phyloP scores from a whole-genome alignment of 768 basidiomycete genomes.

The Harrya chromipes region DNA sequence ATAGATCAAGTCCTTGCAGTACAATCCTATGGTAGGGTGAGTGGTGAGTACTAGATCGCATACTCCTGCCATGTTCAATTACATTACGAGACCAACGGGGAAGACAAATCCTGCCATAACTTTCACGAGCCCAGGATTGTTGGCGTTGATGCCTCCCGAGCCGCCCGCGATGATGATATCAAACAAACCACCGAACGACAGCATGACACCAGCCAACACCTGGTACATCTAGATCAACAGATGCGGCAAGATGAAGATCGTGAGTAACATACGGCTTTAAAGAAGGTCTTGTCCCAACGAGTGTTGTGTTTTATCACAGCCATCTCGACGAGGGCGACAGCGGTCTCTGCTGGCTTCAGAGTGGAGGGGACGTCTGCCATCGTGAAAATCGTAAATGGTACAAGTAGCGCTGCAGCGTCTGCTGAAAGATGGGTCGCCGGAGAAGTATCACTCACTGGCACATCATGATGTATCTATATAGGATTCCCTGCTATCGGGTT shows the following conservation, averaged over 20 bases:
- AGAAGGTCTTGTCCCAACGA: constrained; percentile 55
- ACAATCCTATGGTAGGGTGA: constrained; percentile 52
- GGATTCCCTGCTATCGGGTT: background rate
- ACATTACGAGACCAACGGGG: constrained; percentile 78
- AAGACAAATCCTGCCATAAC: constrained; percentile 66
- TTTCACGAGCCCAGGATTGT: constrained; percentile 68
- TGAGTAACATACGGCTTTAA: constrained; percentile 59
- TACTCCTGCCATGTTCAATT: constrained; percentile 7
- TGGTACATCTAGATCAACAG: constrained; percentile 20
- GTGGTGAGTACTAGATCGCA: background rate
- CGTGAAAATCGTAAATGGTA: background rate
- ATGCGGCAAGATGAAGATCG: background rate
- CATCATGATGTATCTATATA: constrained; percentile 24
- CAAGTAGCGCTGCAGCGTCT: background rate
- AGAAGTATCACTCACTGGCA: background rate
- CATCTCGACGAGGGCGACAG: constrained; percentile 51
- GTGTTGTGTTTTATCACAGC: constrained; percentile 64
- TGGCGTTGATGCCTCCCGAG: constrained; percentile 43
- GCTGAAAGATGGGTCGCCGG: background rate
- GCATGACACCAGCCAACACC: constrained; percentile 68
- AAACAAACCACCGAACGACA: constrained; percentile 72
- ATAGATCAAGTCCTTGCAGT: constrained; percentile 63
- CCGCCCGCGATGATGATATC: constrained; percentile 61
- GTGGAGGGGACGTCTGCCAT: constrained; percentile 39
- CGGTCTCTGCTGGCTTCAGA: constrained; percentile 57